A percentile compares a stretch with the other conserved stretches of the same genome.
Evolutionary conservation across 1,139 yeast genomes (phyloP).

Genomic region (Suhomyces choctaworum): DNA sequence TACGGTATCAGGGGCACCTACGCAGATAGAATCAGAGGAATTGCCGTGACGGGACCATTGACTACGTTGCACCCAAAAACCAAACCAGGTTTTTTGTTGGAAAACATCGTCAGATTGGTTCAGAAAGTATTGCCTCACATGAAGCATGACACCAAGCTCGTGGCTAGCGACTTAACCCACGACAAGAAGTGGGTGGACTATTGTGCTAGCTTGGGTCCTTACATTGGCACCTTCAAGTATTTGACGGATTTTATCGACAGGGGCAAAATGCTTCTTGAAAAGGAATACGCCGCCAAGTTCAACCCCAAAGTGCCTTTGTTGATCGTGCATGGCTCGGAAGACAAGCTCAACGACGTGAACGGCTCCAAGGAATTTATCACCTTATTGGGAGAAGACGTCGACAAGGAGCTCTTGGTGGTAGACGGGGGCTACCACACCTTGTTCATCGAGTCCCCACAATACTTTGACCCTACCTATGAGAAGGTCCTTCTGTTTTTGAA

Average conservation of each 20-base stretch:
- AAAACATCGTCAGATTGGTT: slow-evolving; percentile 44
- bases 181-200: slow-evolving; percentile 51
- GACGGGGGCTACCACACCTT: slow-evolving; percentile 47
- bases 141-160: slow-evolving; percentile 57
- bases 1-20: slow-evolving; percentile 70
- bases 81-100: slow-evolving; percentile 42
- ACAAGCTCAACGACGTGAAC: slow-evolving; percentile 53
- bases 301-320: slow-evolving; percentile 40
- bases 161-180: slow-evolving; percentile 55
- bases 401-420: slow-evolving; percentile 28
- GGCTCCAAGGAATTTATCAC: slow-evolving; percentile 53
- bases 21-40: slow-evolving; percentile 54
- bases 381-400: slow-evolving; percentile 32
- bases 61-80: slow-evolving; percentile 59
- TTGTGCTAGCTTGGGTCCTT: slow-evolving; percentile 37
- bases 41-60: slow-evolving; percentile 68
- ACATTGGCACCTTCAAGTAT: slow-evolving; percentile 43
- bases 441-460: slow-evolving; percentile 35
- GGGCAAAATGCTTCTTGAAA: slow-evolving; percentile 53
- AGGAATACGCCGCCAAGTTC: slow-evolving; percentile 44
- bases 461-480: slow-evolving; percentile 1
- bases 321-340: slow-evolving; percentile 38
- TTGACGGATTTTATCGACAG: slow-evolving; percentile 66
- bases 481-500: slow-evolving; percentile 1
- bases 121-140: slow-evolving; percentile 59